A percentile compares a stretch with the other conserved stretches of the same genome.
Conservation (phyloP, 2,329 filamentous ascomycete species). For the Leptographium lundbergii region DNA sequence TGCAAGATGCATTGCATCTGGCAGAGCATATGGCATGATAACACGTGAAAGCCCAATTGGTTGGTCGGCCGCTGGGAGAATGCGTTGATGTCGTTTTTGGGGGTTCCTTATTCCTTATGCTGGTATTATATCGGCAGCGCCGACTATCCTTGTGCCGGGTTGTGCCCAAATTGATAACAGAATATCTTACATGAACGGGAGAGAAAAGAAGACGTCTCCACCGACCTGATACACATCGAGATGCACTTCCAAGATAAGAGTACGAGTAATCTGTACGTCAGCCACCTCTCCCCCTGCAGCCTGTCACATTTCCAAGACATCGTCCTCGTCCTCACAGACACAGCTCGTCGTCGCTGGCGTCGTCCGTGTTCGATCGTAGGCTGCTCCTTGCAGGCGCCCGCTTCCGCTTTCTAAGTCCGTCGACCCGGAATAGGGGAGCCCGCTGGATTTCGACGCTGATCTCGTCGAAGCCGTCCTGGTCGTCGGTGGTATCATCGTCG, state of each 20-base stretch:
- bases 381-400: background rate
- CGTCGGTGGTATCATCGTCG: constrained; percentile 1
- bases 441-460: background rate
- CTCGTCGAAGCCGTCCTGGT: background rate
- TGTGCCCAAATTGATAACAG: background rate
- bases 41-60: background rate
- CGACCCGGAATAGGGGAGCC: background rate
- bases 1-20: background rate
- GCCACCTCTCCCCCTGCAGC: background rate
- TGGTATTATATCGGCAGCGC: background rate
- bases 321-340: constrained; percentile 7
- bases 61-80: background rate
- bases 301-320: background rate
- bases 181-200: background rate
- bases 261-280: too few relatives aligned
- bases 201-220: background rate
- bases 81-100: background rate
- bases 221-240: background rate
- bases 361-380: background rate
- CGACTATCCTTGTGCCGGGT: background rate
- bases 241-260: background rate
- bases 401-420: background rate
- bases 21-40: background rate
- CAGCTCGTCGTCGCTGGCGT: constrained; percentile 12
- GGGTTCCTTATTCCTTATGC: background rate